Base-by-base conservation (phyloP, 2,329 filamentous ascomycete genomes). In the Xenoacremonium recifei region DNA sequence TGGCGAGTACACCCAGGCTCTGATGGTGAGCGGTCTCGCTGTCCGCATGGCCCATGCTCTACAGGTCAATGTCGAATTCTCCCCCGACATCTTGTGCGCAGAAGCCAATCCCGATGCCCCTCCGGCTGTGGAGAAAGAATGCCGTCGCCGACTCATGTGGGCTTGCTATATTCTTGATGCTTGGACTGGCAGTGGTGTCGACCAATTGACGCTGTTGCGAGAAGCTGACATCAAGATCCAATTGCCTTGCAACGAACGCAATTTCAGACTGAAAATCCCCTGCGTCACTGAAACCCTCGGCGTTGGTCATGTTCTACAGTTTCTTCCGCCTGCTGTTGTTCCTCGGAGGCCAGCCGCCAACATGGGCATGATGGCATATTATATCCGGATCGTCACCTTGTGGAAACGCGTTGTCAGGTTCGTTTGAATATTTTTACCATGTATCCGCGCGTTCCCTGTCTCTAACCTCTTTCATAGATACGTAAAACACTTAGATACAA, bases 301-400 rank as follows among this genome's bases (percentile, higher is more conserved):
- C 17, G 65, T 69, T 10, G 66, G 66, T 9, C 66, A 69, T 36
- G 66, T 69, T 11, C 42, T 69, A 32, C 66, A 68, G 41, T 68
- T 66, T 37, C 57, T 69, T 6, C 61, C 64, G 5, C 66, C 66
- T 5, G 64, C 64, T 6, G 59, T 67, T 15, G 66, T 69, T 16
- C 66, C 66, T 27, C 59, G 63, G 23, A 61, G 62, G 17, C 66
- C 66, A 10, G 66, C 65, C n/a, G 59, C 62, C 36, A 69, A 68
- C 41, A 69, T 69, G 66, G 67, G 67, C 15, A 68, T 70, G 46
- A 69, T 69, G 66, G 65, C 67, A 9, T 68, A 69, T 45, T 70
- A 70, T 42, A 66, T 70, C 37, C 63, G 66, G 35, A 64, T 69
- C 7, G 64, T 69, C 3, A 61, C 66, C 6, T 53, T 70, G 4